phyloP scores from a whole-genome alignment of 305 asterid species.

The Fraxinus sp. region DNA sequence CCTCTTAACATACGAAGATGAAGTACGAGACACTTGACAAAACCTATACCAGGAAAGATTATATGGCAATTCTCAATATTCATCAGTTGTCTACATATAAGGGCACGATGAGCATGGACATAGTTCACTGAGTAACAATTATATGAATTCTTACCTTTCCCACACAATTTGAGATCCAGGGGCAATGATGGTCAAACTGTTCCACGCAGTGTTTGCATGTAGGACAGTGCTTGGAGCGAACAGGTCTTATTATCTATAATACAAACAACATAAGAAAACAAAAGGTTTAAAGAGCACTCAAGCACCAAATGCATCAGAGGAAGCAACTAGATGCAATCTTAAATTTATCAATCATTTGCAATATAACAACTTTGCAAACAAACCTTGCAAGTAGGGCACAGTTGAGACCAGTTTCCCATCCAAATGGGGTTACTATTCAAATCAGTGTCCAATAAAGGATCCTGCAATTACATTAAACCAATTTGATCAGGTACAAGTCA shows the following conservation, averaged over 20 bases:
- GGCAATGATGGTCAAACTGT: slow-evolving; percentile 98
- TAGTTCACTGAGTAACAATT: slow-evolving; percentile 13
- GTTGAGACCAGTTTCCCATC: slow-evolving; percentile 96
- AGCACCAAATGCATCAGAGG: slow-evolving; percentile 18
- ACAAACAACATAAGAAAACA: slow-evolving; percentile 21
- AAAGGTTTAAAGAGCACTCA: slow-evolving; percentile 19
- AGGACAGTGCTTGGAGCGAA: slow-evolving; percentile 97
- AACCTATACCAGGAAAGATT: background rate
- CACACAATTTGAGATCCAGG: slow-evolving; percentile 97
- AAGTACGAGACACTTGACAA: slow-evolving; percentile 11
- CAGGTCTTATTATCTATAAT: slow-evolving; percentile 79
- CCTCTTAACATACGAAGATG: background rate
- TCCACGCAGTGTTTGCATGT: slow-evolving; percentile 86
- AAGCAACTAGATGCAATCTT: slow-evolving; percentile 19
- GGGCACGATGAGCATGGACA: slow-evolving; percentile 11
- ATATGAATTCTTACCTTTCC: slow-evolving; percentile 63
- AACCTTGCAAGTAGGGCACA: slow-evolving; percentile 99
- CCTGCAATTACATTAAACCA: slow-evolving; percentile 45
- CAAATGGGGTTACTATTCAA: slow-evolving; percentile 56
- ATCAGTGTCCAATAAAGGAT: slow-evolving; percentile 75
- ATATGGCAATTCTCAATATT: background rate
- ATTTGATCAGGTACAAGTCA: slow-evolving; percentile 13
- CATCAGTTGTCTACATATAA: slow-evolving; percentile 12
- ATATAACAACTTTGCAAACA: slow-evolving; percentile 14
- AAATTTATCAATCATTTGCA: slow-evolving; percentile 11